Base-by-base conservation (phyloP, 2,329 filamentous ascomycete species). In the Tolypocladium pustulatum region DNA sequence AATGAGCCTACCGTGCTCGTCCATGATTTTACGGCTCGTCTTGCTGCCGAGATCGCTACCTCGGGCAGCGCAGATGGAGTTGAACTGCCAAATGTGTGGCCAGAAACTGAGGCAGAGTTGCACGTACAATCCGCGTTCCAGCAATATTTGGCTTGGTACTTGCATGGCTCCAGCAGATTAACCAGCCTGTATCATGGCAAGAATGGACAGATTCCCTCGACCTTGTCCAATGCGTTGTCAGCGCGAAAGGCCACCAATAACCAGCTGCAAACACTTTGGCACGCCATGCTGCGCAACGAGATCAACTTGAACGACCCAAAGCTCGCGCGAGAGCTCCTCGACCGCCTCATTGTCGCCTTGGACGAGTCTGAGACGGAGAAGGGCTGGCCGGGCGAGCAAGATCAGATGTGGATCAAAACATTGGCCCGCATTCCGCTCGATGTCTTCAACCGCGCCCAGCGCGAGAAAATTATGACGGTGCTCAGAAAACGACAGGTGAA, bases 381-480 rank as follows among this genome's bases (percentile, higher is more conserved):
- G 61, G 61, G 61, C 15, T 72, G 70, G 71, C 69, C 67, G n/a
- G 65, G 63, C 13, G 67, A 68, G 34, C 58, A 58, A 12, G 68
- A 65, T 10, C 66, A 68, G 40, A 58, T 67, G 20, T 70, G 66
- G 65, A 70, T 75, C 3, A 67, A 64, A 32, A 66, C 63, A 1
- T 61, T 79, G 34, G 67, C 71, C 25, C 62, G 62, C 32, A 61
- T 74, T 25, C 75, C 76, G 0, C 61, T 67, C 3, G 76, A 78
- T 54, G 68, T 71, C 0, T 70, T 80, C 10, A 72, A 68, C 20
- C 77, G 77, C 20, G 66, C 68, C 27, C 71, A 77, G 30, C 73
- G 79, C 56, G 78, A 81, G 62, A 68, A 65, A 8, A 67, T 80
- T 6, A 73, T 81, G 71, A 62, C 61, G 0, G 61, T 69, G 2